Percentiles rank a stretch among this genome's conserved stretches.
Evolutionary conservation across 768 basidiomycete species (phyloP).

Genomic region (Termitomyces sp.): DNA sequence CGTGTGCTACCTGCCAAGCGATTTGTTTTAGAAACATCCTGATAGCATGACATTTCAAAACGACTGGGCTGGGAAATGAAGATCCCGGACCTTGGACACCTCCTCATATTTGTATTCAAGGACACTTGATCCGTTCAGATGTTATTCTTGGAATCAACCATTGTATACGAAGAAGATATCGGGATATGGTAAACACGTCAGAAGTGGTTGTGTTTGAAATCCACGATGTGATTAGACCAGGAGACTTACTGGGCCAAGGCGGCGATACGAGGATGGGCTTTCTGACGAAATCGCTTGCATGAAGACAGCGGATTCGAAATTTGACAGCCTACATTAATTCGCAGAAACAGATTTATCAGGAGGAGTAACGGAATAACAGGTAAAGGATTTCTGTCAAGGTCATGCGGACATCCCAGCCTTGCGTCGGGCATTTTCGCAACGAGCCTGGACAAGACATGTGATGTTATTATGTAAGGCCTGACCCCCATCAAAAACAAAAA

Average conservation of each 20-base stretch:
- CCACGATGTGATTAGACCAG: neutral
- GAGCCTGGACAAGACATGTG: no score
- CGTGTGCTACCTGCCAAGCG: neutral
- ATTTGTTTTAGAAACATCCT: neutral
- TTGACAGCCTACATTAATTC: no score
- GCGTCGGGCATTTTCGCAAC: no score
- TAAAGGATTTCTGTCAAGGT: no score
- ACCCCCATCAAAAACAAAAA: no score
- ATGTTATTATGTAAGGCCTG: no score
- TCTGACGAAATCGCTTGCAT: neutral
- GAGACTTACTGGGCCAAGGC: neutral
- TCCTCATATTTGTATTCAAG: neutral
- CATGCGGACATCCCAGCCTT: no score
- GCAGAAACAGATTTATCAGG: no score
- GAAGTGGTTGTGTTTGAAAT: neutral
- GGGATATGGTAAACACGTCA: neutral
- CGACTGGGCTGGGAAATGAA: neutral
- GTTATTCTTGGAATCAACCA: neutral
- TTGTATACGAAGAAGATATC: neutral
- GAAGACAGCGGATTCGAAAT: no score
- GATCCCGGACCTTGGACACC: neutral
- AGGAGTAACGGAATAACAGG: no score
- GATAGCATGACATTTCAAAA: neutral
- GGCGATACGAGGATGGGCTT: neutral
- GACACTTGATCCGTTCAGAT: neutral